Conservation (phyloP, 495 filamentous ascomycete species). For the Trichoderma parareesei region DNA sequence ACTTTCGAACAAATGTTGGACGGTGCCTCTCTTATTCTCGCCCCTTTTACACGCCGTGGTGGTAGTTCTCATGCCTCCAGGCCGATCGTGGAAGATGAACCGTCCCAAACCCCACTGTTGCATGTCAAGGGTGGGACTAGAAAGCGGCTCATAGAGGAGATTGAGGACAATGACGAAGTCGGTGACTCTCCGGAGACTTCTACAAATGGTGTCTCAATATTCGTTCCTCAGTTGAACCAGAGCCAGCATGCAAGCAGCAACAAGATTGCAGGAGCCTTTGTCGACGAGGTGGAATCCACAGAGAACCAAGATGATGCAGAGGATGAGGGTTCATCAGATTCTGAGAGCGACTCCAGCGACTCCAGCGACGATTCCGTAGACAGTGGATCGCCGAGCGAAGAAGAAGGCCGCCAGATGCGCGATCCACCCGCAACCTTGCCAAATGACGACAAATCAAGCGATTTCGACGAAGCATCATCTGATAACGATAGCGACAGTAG, state of each 20-base stretch:
- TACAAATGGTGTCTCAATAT: background rate
- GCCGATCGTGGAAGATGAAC: background rate
- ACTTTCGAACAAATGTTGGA: background rate
- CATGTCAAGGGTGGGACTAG: background rate
- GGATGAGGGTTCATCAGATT: background rate
- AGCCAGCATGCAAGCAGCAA: background rate
- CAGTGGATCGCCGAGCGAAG: background rate
- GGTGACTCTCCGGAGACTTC: background rate
- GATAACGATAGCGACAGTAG: background rate
- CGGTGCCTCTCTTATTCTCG: background rate
- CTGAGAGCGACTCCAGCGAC: background rate
- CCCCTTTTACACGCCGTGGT: background rate
- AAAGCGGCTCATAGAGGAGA: background rate
- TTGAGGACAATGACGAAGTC: background rate
- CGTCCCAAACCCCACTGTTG: background rate
- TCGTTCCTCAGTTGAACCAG: background rate
- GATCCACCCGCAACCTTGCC: background rate
- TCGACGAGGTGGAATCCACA: background rate
- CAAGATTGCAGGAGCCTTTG: background rate
- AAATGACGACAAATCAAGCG: background rate
- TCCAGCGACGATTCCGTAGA: background rate
- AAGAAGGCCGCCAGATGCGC: background rate
- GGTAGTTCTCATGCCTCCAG: background rate
- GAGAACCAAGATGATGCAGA: background rate
- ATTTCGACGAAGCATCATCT: background rate